phyloP scores from a whole-genome alignment of 139 green algal genomes.

The Chlamydomonas schloesseri region DNA sequence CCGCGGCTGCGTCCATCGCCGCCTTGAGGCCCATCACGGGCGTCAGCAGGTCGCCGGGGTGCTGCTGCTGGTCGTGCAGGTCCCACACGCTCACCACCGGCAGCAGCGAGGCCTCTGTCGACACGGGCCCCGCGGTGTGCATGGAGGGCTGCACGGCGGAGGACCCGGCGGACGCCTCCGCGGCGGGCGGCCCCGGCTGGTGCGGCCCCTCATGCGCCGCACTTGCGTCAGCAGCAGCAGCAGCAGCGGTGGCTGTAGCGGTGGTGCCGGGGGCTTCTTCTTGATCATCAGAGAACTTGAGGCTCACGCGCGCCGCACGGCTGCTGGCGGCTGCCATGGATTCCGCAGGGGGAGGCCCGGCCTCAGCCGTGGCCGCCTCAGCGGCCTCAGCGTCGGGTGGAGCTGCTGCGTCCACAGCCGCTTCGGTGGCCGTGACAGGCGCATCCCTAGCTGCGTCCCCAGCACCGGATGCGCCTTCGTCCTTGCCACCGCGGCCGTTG shows the following conservation, averaged over 20 bases:
- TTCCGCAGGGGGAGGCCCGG: not conserved
- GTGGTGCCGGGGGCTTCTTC: too few relatives aligned
- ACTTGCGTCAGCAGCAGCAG: too few relatives aligned
- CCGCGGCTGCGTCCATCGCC: not conserved
- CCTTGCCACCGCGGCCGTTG: not conserved
- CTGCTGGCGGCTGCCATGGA: not conserved
- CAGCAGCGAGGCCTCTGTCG: conserved; percentile 3
- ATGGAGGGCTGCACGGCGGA: too few relatives aligned
- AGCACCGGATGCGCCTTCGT: too few relatives aligned
- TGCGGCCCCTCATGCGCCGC: too few relatives aligned
- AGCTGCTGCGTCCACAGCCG: too few relatives aligned
- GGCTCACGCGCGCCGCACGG: not conserved
- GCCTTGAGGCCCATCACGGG: not conserved
- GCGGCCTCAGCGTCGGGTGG: not conserved
- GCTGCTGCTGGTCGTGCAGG: not conserved
- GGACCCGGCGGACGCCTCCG: too few relatives aligned
- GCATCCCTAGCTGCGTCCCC: too few relatives aligned
- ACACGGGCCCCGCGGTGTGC: too few relatives aligned
- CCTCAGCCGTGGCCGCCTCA: not conserved
- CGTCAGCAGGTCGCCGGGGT: not conserved
- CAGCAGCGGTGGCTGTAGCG: too few relatives aligned
- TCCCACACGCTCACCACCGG: not conserved
- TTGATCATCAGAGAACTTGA: not conserved
- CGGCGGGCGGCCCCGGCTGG: too few relatives aligned
- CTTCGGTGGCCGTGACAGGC: too few relatives aligned